A percentile compares a stretch with the other conserved stretches of the same genome.
These are phyloP conservation scores for Cicer judaicum DNA, from an alignment of 306 rosid species.

Conservation along the genomic window DNA sequence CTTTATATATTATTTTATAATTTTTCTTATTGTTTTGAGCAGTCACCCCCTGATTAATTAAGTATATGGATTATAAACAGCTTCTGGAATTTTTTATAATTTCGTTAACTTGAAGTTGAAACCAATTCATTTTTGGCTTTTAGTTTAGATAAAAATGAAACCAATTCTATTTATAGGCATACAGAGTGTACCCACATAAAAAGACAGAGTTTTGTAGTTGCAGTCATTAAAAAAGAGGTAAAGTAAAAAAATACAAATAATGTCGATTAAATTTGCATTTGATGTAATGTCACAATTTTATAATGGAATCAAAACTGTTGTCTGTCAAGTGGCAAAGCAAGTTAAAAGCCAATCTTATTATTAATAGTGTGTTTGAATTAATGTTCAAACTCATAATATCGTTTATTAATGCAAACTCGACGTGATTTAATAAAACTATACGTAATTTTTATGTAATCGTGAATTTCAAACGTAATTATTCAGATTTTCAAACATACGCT, in stretches of 20 bases:
- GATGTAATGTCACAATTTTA: conserved; percentile 8
- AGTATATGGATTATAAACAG: conserved; percentile 19
- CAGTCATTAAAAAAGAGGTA: neutral
- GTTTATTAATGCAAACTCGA: too few relatives aligned
- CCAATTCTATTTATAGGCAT: neutral
- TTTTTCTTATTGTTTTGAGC: conserved; percentile 8
- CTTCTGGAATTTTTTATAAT: neutral
- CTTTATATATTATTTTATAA: neutral
- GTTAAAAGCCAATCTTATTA: too few relatives aligned
- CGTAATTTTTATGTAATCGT: too few relatives aligned
- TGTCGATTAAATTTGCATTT: neutral
- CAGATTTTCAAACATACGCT: too few relatives aligned
- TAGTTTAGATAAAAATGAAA: conserved; percentile 19
- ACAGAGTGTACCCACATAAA: conserved; percentile 6
- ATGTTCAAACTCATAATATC: too few relatives aligned
- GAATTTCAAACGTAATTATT: too few relatives aligned
- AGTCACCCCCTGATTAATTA: conserved; percentile 30
- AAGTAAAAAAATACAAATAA: conserved; percentile 22
- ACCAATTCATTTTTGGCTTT: neutral
- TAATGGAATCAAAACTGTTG: neutral
- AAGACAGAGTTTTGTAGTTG: neutral
- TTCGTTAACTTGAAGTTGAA: conserved; percentile 27
- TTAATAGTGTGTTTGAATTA: too few relatives aligned
- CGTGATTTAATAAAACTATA: too few relatives aligned
- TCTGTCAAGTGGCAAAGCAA: too few relatives aligned